Conservation (phyloP, 2,329 filamentous ascomycete species). For the Verticillium albo-atrum region DNA sequence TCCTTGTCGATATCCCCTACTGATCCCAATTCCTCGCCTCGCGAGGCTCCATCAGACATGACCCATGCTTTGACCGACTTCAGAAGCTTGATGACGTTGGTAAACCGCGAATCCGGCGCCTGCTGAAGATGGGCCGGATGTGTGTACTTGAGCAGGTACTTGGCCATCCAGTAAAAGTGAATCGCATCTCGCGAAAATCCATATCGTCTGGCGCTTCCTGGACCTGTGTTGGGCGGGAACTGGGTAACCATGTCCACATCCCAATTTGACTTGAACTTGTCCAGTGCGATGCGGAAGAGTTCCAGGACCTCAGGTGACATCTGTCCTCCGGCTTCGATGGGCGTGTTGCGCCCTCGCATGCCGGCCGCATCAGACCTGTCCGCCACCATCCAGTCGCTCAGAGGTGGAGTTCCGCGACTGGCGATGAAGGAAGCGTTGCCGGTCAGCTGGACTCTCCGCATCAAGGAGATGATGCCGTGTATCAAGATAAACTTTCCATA, state of each 20-base stretch:
- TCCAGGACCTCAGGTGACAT: constrained; percentile 43
- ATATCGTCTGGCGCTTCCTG: constrained; percentile 43
- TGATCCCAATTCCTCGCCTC: constrained; percentile 64
- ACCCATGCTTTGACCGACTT: constrained; percentile 59
- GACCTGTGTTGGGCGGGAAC: constrained; percentile 49
- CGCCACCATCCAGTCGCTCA: constrained; percentile 52
- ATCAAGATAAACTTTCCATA: constrained; percentile 72
- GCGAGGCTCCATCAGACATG: constrained; percentile 56
- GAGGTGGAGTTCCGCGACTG: constrained; percentile 50
- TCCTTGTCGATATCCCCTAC: constrained; percentile 64
- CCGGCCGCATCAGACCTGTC: constrained; percentile 33
- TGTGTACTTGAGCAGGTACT: constrained; percentile 58
- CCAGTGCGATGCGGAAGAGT: constrained; percentile 51
- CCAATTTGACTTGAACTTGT: constrained; percentile 71
- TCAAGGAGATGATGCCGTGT: constrained; percentile 61
- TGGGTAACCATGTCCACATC: constrained; percentile 65
- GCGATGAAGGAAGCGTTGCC: constrained; percentile 29
- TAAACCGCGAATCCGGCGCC: constrained; percentile 54
- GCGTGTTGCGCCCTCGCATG: constrained; percentile 41
- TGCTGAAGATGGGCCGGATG: constrained; percentile 48
- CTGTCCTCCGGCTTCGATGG: constrained; percentile 30
- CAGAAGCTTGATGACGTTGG: constrained; percentile 55
- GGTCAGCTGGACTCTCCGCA: constrained; percentile 40
- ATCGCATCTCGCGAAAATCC: constrained; percentile 69
- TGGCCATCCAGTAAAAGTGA: constrained; percentile 70